Conservation (phyloP, 305 asterid genomes). For the Solanum aculeatissimum region DNA sequence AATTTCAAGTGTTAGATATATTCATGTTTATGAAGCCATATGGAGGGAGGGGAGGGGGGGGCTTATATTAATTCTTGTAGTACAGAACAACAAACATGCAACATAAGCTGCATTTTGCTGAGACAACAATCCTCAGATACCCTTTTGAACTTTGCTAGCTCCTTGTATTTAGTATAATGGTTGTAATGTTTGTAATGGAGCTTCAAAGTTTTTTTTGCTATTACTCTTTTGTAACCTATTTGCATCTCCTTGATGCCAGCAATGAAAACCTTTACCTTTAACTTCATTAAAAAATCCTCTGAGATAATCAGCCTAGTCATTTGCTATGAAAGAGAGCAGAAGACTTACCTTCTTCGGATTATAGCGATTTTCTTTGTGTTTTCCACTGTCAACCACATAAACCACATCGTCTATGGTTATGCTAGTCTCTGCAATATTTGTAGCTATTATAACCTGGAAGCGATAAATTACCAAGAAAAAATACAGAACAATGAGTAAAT, state of each 20-base stretch:
- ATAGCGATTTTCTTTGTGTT: constrained; percentile 90
- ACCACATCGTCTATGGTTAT: constrained; percentile 94
- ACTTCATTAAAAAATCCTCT: neutral
- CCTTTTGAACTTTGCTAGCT: too few relatives aligned
- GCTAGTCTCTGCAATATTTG: constrained; percentile 98
- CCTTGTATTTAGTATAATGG: too few relatives aligned
- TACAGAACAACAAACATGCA: neutral
- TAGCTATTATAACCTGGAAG: constrained; percentile 80
- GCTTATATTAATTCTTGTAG: neutral
- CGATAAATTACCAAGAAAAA: neutral
- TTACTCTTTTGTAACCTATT: too few relatives aligned
- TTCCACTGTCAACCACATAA: constrained; percentile 92
- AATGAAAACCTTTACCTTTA: too few relatives aligned
- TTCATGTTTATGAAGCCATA: neutral
- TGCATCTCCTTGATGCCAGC: too few relatives aligned
- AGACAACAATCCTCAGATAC: neutral
- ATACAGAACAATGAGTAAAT: neutral
- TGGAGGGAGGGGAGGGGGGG: neutral
- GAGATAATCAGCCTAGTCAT: neutral
- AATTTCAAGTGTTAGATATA: neutral
- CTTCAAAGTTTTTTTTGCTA: too few relatives aligned
- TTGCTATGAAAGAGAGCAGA: neutral
- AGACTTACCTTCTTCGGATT: constrained; percentile 73
- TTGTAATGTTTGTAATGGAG: too few relatives aligned
- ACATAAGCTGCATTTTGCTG: neutral